A percentile compares a stretch with the other conserved stretches of the same genome.
These are phyloP conservation scores for Lentinus brumalis DNA, from an alignment of 768 basidiomycete species.

Conservation along the genomic window DNA sequence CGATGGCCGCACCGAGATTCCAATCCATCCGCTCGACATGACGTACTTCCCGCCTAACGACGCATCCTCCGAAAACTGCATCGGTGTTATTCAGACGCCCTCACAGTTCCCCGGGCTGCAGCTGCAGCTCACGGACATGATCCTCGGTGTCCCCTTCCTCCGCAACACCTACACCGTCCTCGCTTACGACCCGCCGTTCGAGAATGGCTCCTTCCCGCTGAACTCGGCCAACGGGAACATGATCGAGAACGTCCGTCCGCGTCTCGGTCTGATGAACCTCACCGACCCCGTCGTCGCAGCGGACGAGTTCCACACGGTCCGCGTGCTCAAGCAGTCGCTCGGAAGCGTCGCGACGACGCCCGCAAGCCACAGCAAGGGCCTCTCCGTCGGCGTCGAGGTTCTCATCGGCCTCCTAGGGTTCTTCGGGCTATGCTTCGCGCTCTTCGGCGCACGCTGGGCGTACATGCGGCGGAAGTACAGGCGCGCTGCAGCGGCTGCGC, in stretches of 20 bases:
- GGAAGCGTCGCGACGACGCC: slow-evolving; percentile 2
- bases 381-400: slow-evolving; percentile 64
- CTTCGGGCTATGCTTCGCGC: slow-evolving; percentile 51
- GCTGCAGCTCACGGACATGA: slow-evolving; percentile 59
- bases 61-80: slow-evolving; percentile 49
- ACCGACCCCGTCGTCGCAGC: slow-evolving; percentile 65
- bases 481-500: slow-evolving; percentile 20
- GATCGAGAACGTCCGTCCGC: slow-evolving; percentile 37
- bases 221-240: slow-evolving; percentile 20
- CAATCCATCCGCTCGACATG: slow-evolving; percentile 77
- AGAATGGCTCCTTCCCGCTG: slow-evolving; percentile 47
- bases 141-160: slow-evolving; percentile 79
- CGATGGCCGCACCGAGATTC: slow-evolving; percentile 54
- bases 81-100: slow-evolving; percentile 68
- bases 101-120: slow-evolving; percentile 42
- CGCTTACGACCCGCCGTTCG: slow-evolving; percentile 56
- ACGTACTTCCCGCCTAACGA: slow-evolving; percentile 48
- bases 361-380: slow-evolving; percentile 31
- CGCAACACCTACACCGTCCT: slow-evolving; percentile 78
- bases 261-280: slow-evolving; percentile 62
- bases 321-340: slow-evolving; percentile 65
- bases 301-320: slow-evolving; percentile 68
- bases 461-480: slow-evolving; percentile 41
- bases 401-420: slow-evolving; percentile 61
- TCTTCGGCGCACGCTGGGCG: slow-evolving; percentile 61